Conservation (phyloP, 1,139 yeast genomes). For the Blastobotrys elegans region DNA sequence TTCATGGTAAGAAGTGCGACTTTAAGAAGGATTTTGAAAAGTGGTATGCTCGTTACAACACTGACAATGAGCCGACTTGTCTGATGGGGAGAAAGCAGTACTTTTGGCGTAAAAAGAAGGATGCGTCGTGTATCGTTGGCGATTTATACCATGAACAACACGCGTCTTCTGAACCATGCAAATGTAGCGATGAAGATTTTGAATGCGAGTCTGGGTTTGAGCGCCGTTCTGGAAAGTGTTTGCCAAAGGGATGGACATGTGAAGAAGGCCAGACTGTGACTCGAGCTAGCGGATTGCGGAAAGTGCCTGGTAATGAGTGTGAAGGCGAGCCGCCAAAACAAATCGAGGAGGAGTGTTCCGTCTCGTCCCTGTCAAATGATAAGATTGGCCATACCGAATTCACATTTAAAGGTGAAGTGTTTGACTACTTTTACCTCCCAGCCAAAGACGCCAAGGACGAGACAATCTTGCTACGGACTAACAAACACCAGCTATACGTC, state of each 20-base stretch:
- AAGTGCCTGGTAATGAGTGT: slow-evolving; percentile 51
- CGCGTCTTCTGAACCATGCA: slow-evolving; percentile 55
- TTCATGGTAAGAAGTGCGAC: slow-evolving; percentile 38
- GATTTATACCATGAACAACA: slow-evolving; percentile 55
- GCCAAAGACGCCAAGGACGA: slow-evolving; percentile 42
- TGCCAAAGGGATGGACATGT: slow-evolving; percentile 22
- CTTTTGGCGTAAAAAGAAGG: slow-evolving; percentile 62
- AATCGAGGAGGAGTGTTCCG: slow-evolving; percentile 1
- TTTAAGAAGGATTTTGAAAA: slow-evolving; percentile 65
- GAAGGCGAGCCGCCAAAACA: slow-evolving; percentile 18
- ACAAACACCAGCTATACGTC: slow-evolving; percentile 47
- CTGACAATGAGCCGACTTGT: slow-evolving; percentile 53
- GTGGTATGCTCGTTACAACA: slow-evolving; percentile 54
- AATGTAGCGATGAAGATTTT: slow-evolving; percentile 59
- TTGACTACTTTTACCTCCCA: slow-evolving; percentile 54
- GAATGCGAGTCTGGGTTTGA: slow-evolving; percentile 67
- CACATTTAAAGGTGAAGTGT: slow-evolving; percentile 41
- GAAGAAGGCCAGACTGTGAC: slow-evolving; percentile 18
- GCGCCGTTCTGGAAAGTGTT: slow-evolving; percentile 47
- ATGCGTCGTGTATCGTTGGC: slow-evolving; percentile 64
- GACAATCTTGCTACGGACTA: slow-evolving; percentile 63
- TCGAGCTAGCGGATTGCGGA: slow-evolving; percentile 34
- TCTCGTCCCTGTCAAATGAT: slow-evolving; percentile 7
- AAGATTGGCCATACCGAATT: slow-evolving; percentile 31
- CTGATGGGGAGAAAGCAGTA: slow-evolving; percentile 68